Evolutionary conservation across 176 grass and related monocot species (phyloP), one percentile per base, ranked within the genome.

Genomic region (Saccharum officinarum): DNA sequence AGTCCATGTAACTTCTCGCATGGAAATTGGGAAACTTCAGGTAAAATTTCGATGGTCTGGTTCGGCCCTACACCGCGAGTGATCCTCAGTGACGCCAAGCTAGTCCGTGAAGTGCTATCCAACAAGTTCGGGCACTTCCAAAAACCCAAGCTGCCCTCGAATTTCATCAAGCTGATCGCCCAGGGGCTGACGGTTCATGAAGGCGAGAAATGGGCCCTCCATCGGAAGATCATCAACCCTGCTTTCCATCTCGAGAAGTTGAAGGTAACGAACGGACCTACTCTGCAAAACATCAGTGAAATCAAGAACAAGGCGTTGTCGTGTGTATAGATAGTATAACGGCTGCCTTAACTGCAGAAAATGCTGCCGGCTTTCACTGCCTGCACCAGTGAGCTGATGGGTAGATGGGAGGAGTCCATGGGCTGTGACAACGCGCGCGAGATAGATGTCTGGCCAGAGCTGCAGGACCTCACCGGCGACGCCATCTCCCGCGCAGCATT

Each of bases 181-280:
- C 18, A 4, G 1, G 90, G 90, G 4, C 38, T 92, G 5, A 0
- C 39, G 0, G 37, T 0, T 5, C 66, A 95, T 28, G 74, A 95
- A 25, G 90, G 80, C 15, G 83, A 95, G 40, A 87, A 92, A 64
- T 95, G 90, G 93, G 79, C 15, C 3, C 55, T 74, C 36, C 90
- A 95, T 16, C 30, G 90, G 46, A 92, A 63, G 71, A 90, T 95
- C 61, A 30, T 95, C 68, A 92, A 84, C 8, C 85, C 77, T 12
- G 83, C 90, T 7, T 95, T 95, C 77, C 93, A 87, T 57, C 20
- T 88, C 8, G 88, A 95, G 76, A 95, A 87, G 31, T 23, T 95
- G 3, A 95, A 95, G 76, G 88, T 92, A 25, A 71, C 33, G 68
- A 39, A 34, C 17, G 42, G 40, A 41, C 40, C 9, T 13, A n/a